Conservation (phyloP, 2,329 filamentous ascomycete genomes). For the Hirsutella minnesotensis region DNA sequence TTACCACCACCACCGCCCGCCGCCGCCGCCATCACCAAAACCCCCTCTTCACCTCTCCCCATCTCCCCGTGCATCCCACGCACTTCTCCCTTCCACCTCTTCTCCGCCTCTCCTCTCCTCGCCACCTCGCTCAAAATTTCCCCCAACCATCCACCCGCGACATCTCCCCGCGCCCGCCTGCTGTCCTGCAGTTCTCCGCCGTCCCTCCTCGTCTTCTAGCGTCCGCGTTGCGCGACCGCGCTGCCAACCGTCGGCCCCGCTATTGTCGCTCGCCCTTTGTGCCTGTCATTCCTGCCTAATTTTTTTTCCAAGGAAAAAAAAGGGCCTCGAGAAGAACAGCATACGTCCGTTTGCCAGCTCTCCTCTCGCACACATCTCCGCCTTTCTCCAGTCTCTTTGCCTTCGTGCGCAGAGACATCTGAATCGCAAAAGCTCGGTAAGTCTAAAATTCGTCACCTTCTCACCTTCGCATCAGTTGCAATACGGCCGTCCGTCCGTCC, state of each 20-base stretch:
- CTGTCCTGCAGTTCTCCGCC: background rate
- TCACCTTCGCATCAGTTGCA: no score
- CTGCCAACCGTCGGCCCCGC: slow-evolving; percentile 11
- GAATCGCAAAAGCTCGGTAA: background rate
- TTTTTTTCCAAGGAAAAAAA: background rate
- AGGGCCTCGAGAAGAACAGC: background rate
- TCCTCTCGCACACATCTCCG: background rate
- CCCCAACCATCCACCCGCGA: slow-evolving; percentile 6
- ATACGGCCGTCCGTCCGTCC: no score
- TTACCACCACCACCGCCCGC: slow-evolving; percentile 3
- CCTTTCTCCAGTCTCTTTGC: background rate
- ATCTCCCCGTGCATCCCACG: slow-evolving; percentile 11
- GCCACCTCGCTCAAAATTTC: slow-evolving; percentile 3
- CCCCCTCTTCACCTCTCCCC: slow-evolving; percentile 11
- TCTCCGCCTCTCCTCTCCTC: slow-evolving; percentile 8
- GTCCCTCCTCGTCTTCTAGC: background rate
- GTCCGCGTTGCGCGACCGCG: slow-evolving; percentile 9
- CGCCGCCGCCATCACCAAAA: slow-evolving; percentile 9
- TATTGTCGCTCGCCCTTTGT: slow-evolving; percentile 6
- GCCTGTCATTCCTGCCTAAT: slow-evolving; percentile 4
- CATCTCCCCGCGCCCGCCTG: slow-evolving; percentile 2
- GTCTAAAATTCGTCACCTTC: background rate
- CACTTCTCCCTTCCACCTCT: slow-evolving; percentile 7
- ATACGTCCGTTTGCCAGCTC: background rate
- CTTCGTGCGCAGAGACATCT: background rate